Evolutionary conservation across 371 early-diverging fungal genomes (phyloP), one percentile per base, ranked within the genome.

Genomic region (Phascolomyces articulosus): DNA sequence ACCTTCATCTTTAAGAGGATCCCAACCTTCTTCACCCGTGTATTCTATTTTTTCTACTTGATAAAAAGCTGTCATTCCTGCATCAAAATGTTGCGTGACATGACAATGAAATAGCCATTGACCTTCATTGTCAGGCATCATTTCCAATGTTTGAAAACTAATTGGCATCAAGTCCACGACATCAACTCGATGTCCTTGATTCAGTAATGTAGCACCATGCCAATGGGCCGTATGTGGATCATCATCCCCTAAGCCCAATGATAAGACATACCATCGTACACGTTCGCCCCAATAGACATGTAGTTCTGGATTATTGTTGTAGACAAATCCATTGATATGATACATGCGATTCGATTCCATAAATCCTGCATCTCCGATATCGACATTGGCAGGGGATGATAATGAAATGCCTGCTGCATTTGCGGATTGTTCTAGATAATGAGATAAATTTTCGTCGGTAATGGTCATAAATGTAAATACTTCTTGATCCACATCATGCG

Each of bases 51-150:
- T 71, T 54, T 82, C 79, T 21, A 82, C 71, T 66, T 82, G 71
- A 72, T 82, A 82, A 62, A 78, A 73, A 7, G 76, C 74, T 21
- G 74, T 73, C 82, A 82, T 84, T 10, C 85, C 85, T 24, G 72
- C 66, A 51, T 77, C 70, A 59, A 84, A 75, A 56, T 84, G 85
- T 47, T 66, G 69, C 9, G 78, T 69, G 7, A 84, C 78, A 58
- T 84, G 85, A 60, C 85, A 84, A 44, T 84, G 85, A 61, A 84
- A 81, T 2, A 81, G 28, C 85, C 85, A 84, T 48, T 77, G 76
- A 2, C 85, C 85, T 62, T 75, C 79, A 60, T 84, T 84, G 48
- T 84, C 80, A 2, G 85, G 83, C 21, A 78, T 71, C 80, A 83
- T 78, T 24, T 83, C 83, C 0, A 75, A 60, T 21, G 69, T 72